Evolutionary conservation across 768 basidiomycete genomes (phyloP), one percentile per base, ranked within the genome.

Genomic region (Serpula lacrymans): DNA sequence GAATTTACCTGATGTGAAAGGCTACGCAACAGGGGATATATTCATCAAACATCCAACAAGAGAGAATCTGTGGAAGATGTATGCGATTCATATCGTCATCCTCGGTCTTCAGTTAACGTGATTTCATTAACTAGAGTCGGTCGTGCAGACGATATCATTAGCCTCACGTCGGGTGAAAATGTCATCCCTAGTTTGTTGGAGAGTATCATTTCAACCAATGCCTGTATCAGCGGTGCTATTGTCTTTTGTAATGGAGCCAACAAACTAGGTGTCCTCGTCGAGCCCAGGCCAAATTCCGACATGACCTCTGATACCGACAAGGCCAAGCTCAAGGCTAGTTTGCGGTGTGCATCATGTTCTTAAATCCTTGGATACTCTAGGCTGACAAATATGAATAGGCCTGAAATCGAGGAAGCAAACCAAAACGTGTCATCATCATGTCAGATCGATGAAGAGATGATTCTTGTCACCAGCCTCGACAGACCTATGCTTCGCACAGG

Each of bases 391-490:
- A 10, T 14, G 28, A 29, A 10, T 29, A 71, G 68, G 64, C 60
- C 67, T 0, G 27, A 47, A 11, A 58, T 75, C 1, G 65, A 71
- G 14, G 64, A 70, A 18, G 72, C 69, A 0, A 74, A 74, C 42
- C 45, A 36, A 12, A 44, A 45, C 0, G 59, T 68, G 0, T 71
- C 71, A 0, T 51, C 64, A 0, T 70, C 65, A 30, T 69, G 68
- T 24, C 54, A 65, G 7, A 60, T 74, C 5, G 73, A 68, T 60
- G 72, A 71, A 52, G 70, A 78, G 50, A 71, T 77, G 74, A 75
- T 78, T 29, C 24, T 77, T 11, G 51, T 75, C 11, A 54, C 72
- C 0, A 46, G 51, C 0, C 33, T 54, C 20, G 57, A 52, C 1
- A 72, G 71, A 41, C 75, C 74, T 1, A 48, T 78, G 20, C 50